These are phyloP conservation scores for Adenanthera pavonina DNA, from an alignment of 306 rosid genomes.

Conservation along the genomic window DNA sequence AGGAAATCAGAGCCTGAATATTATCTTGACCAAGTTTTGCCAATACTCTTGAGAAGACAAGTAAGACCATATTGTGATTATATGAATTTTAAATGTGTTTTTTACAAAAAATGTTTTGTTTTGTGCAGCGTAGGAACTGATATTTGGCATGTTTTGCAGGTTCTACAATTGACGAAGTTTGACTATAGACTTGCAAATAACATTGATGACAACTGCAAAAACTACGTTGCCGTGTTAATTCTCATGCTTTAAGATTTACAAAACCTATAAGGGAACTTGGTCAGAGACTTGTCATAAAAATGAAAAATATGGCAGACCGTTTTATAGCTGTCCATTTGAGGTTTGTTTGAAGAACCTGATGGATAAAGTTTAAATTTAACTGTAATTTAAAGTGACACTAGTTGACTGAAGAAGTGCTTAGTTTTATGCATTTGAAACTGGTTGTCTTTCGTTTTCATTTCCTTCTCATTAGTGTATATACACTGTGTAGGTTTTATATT, in stretches of 20 bases:
- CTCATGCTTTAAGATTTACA: conserved; percentile 88
- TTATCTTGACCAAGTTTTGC: conserved; percentile 96
- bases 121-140: conserved; percentile 36
- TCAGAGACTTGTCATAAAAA: conserved; percentile 72
- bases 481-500: neutral
- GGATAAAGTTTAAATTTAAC: conserved; percentile 13
- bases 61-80: conserved; percentile 46
- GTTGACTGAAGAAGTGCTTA: neutral
- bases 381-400: conserved; percentile 4
- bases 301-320: conserved; percentile 77
- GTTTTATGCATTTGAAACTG: neutral
- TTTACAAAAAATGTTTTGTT: conserved; percentile 8
- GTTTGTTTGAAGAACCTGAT: conserved; percentile 52
- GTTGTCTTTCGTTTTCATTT: neutral
- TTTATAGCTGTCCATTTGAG: conserved; percentile 94
- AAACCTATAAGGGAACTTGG: conserved; percentile 86
- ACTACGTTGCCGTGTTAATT: conserved; percentile 96
- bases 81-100: conserved; percentile 8
- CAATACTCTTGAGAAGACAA: conserved; percentile 87
- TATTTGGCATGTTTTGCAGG: conserved; percentile 58
- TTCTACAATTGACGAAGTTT: conserved; percentile 93
- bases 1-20: conserved; percentile 96
- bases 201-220: conserved; percentile 83
- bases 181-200: conserved; percentile 93
- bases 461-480: neutral